Conservation (phyloP, 495 filamentous ascomycete genomes). For the Penicillium paradoxum region DNA sequence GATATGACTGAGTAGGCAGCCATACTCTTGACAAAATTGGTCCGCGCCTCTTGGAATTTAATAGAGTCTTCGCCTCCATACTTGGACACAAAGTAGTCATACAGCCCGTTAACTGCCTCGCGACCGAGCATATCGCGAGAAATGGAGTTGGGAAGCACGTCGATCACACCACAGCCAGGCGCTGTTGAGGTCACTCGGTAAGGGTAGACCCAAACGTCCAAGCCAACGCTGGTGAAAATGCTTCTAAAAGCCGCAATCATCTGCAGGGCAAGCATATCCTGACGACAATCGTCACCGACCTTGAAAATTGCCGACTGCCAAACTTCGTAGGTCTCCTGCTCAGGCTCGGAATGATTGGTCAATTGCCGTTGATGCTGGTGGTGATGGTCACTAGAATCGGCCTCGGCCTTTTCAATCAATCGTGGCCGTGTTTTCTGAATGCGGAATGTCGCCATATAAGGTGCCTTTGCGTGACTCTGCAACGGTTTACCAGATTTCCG, state of each 20-base stretch:
- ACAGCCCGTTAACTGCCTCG: conserved; percentile 94
- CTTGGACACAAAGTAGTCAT: conserved; percentile 96
- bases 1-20: conserved; percentile 99
- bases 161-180: conserved; percentile 96
- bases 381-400: conserved; percentile 27
- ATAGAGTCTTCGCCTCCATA: conserved; percentile 95
- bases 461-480: conserved; percentile 96
- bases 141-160: conserved; percentile 94
- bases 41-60: conserved; percentile 89
- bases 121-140: conserved; percentile 98
- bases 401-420: conserved; percentile 18
- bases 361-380: conserved; percentile 47
- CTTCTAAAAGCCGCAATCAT: conserved; percentile 97
- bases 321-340: conserved; percentile 67
- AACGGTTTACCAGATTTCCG: conserved; percentile 95
- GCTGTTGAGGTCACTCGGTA: conserved; percentile 98
- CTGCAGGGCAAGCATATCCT: conserved; percentile 93
- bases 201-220: conserved; percentile 95
- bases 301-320: conserved; percentile 99
- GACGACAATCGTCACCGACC: conserved; percentile 96
- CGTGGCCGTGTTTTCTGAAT: conserved; percentile 72
- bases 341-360: conserved; percentile 36
- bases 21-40: conserved; percentile 99
- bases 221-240: conserved; percentile 88
- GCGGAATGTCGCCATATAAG: conserved; percentile 97